phyloP scores from a whole-genome alignment of 148 eudicot species.

The Dianthus caryophyllus region DNA sequence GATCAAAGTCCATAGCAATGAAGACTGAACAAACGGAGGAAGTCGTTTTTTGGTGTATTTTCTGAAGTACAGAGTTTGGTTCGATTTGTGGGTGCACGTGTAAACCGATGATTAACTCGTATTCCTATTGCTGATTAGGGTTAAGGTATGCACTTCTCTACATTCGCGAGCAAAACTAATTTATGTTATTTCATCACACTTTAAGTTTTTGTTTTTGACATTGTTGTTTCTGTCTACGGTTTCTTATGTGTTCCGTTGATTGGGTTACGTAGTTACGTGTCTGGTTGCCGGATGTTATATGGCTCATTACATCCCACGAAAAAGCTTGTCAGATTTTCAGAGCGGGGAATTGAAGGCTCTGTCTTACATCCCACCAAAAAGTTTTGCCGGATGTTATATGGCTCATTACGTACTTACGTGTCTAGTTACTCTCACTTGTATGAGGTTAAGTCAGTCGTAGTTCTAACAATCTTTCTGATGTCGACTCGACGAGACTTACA shows the following conservation, averaged over 20 bases:
- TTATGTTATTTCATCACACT: not conserved
- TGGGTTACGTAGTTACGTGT: no score
- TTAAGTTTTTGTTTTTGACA: not conserved
- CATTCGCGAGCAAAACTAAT: no score
- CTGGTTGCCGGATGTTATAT: conserved; percentile 3
- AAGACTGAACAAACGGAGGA: not conserved
- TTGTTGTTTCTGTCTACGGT: not conserved
- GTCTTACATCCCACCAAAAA: no score
- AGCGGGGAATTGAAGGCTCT: not conserved
- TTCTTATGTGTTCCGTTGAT: conserved; percentile 1
- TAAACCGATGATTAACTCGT: not conserved
- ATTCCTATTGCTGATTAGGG: not conserved
- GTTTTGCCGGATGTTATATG: no score
- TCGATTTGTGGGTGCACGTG: not conserved
- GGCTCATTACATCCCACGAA: not conserved
- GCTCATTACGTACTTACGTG: no score
- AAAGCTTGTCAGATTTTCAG: not conserved
- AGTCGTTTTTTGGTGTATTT: not conserved
- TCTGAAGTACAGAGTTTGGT: not conserved
- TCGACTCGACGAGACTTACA: no score
- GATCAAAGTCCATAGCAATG: conserved; percentile 5
- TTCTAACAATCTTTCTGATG: no score
- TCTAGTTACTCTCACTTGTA: no score
- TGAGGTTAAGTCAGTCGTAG: no score
- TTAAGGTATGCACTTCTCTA: conserved; percentile 11